Evolutionary conservation across 2,329 filamentous ascomycete genomes (phyloP).

Genomic region (Claviceps citrina): DNA sequence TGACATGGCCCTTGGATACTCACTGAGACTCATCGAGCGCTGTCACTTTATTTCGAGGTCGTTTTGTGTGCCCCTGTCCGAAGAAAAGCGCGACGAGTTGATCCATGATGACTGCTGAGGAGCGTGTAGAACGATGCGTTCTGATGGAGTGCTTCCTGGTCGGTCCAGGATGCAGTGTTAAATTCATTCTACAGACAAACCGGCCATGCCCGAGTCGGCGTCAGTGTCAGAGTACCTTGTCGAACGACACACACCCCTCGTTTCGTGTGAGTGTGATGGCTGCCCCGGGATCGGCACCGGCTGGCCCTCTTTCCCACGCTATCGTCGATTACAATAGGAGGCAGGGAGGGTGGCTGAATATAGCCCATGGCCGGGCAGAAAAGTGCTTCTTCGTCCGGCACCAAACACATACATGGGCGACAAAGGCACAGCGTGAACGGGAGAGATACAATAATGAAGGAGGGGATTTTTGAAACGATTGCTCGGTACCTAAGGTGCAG

Average conservation of each 20-base stretch:
- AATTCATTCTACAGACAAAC: background rate
- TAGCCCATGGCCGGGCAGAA: background rate
- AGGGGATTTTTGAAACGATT: background rate
- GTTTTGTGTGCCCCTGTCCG: background rate
- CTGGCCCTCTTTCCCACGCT: background rate
- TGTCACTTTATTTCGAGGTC: background rate
- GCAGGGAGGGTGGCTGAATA: background rate
- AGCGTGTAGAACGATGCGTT: background rate
- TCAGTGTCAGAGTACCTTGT: background rate
- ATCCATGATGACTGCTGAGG: background rate
- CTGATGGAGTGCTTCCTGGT: background rate
- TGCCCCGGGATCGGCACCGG: background rate
- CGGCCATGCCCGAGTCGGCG: too few relatives aligned
- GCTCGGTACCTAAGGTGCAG: background rate
- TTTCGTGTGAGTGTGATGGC: constrained; percentile 1
- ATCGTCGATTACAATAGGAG: background rate
- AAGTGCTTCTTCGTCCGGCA: background rate
- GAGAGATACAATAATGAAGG: background rate
- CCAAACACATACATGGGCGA: background rate
- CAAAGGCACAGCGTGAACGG: background rate
- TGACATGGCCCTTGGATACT: too few relatives aligned
- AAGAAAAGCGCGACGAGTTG: background rate
- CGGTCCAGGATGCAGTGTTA: background rate
- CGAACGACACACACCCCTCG: background rate
- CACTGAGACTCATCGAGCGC: background rate